Evolutionary conservation across 805 yeast species (phyloP), one percentile per base, ranked within the genome.

Genomic region (Yarrowia osloensis): DNA sequence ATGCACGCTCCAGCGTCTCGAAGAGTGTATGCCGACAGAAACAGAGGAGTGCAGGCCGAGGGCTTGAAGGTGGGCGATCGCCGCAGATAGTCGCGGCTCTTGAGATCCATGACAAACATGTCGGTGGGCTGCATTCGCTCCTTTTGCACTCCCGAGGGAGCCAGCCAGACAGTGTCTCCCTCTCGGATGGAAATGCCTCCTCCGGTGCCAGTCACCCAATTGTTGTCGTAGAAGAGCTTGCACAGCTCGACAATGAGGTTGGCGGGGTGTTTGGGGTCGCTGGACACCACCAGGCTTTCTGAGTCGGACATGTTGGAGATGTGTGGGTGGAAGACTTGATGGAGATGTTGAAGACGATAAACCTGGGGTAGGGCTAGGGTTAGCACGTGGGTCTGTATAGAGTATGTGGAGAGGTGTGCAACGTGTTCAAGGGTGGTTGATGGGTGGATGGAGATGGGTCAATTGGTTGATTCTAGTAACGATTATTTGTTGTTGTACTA

Each of bases 91-190:
- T 82, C 80, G 61, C 81, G 78, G 8, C 84, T 80, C 4, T 81
- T 79, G n/a, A 80, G 75, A 68, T 87, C 86, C 79, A 87, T 85
- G 15, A 91, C 91, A 76, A 91, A 91, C 85, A 93, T 83, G 74
- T 94, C 91, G 70, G 84, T 82, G 4, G 97, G 96, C 46, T 82
- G 78, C 85, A 93, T 87, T 69, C 92, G 81, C 73, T 93, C 98
- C 78, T 93, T 93, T 75, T 93, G 97, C 9, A 93, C 96, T 1
- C 98, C 98, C n/a, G 96, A 89, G 4, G 98, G 98, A 0, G 98
- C 96, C 46, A 93, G 82, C 75, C 83, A 93, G 19, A 90, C 85
- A 22, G 79, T 73, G 69, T 85, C 81, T 67, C 75, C 79, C 59
- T 84, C 81, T 66, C 88, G 78, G 61, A 93, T 88, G 35, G 96